phyloP scores from a whole-genome alignment of 176 grass and related monocot genomes.

The Eleusine indica region DNA sequence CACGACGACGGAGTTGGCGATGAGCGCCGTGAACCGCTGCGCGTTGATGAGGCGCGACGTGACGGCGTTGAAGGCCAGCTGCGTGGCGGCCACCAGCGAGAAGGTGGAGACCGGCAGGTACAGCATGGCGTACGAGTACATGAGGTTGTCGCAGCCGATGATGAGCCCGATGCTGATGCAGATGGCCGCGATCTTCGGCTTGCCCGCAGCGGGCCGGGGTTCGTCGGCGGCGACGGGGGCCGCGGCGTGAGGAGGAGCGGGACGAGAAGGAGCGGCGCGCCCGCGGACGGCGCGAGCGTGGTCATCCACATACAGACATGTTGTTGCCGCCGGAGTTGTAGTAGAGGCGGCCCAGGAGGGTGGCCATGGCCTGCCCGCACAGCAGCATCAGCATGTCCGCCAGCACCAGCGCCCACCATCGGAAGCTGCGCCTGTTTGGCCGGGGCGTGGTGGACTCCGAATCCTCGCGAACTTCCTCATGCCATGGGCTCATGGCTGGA shows the following conservation, averaged over 20 bases:
- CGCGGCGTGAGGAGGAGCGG: slow-evolving; percentile 43
- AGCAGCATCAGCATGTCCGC: slow-evolving; percentile 57
- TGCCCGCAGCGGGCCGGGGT: slow-evolving; percentile 25
- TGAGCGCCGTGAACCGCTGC: slow-evolving; percentile 74
- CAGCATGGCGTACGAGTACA: slow-evolving; percentile 78
- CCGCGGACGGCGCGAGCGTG: slow-evolving; percentile 55
- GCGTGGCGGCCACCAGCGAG: slow-evolving; percentile 72
- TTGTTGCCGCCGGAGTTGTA: slow-evolving; percentile 71
- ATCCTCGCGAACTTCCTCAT: background rate
- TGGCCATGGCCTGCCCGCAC: slow-evolving; percentile 50
- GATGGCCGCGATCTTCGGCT: slow-evolving; percentile 36
- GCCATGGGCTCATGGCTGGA: background rate
- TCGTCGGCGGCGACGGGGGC: background rate
- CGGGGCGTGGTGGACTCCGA: background rate
- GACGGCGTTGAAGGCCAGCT: slow-evolving; percentile 80
- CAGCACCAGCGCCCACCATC: slow-evolving; percentile 57
- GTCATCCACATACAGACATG: slow-evolving; percentile 53
- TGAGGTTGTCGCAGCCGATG: slow-evolving; percentile 65
- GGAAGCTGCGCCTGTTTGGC: slow-evolving; percentile 29
- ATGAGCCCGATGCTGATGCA: slow-evolving; percentile 55
- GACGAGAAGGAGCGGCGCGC: slow-evolving; percentile 44
- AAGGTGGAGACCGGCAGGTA: slow-evolving; percentile 93
- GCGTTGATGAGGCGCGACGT: slow-evolving; percentile 73
- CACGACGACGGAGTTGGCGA: slow-evolving; percentile 74
- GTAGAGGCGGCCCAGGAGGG: slow-evolving; percentile 61